These are phyloP conservation scores for Candida hispaniensis DNA, from an alignment of 805 yeast genomes.

Conservation along the genomic window DNA sequence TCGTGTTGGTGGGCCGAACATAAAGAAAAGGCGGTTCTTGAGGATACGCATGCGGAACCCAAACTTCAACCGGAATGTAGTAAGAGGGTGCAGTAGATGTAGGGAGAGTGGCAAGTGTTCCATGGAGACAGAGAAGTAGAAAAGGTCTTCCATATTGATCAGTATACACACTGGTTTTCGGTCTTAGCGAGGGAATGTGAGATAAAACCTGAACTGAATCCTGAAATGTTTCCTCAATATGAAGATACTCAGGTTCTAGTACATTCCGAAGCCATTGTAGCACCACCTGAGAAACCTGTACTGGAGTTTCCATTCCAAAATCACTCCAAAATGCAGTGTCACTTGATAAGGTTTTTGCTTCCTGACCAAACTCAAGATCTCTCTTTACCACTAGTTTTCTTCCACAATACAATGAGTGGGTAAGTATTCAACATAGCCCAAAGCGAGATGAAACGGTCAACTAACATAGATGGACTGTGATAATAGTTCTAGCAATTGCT, in stretches of 20 bases:
- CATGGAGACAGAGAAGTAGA: conserved; percentile 54
- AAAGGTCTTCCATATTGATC: conserved; percentile 47
- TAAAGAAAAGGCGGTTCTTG: conserved; percentile 53
- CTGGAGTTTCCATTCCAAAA: conserved; percentile 20
- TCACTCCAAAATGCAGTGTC: no score
- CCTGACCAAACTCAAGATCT: no score
- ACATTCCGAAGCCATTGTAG: conserved; percentile 51
- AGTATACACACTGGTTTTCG: conserved; percentile 58
- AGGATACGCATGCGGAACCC: conserved; percentile 73
- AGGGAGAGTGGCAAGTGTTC: conserved; percentile 36
- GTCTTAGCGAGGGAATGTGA: conserved; percentile 42
- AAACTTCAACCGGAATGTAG: conserved; percentile 52
- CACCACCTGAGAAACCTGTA: conserved; percentile 34
- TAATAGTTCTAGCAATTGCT: conserved; percentile 50
- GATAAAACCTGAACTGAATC: conserved; percentile 50
- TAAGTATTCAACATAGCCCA: no score
- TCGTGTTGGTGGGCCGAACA: conserved; percentile 43
- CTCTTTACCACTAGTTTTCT: no score
- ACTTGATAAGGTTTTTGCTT: no score
- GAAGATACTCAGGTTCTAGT: conserved; percentile 46
- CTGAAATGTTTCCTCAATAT: conserved; percentile 49
- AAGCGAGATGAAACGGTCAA: no score
- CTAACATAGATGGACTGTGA: conserved; percentile 52
- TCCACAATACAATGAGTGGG: no score
- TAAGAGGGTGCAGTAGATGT: conserved; percentile 24